Base-by-base conservation (phyloP, 2,329 filamentous ascomycete species). In the Botrytis porri region DNA sequence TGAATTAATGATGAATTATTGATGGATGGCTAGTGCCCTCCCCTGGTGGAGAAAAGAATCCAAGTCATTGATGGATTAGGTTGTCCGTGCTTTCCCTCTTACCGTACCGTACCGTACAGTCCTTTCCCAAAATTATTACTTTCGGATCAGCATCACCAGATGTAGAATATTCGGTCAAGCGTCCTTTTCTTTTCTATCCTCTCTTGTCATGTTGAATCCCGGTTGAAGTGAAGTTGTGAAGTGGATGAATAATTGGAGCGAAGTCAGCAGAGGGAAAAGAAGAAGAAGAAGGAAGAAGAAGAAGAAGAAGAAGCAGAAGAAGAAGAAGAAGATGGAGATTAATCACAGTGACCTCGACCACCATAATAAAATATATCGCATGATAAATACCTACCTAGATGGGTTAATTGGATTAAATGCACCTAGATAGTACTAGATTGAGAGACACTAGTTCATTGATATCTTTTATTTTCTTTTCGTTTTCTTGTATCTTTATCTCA, bases 1-100 rank as follows among this genome's bases (percentile, higher is more conserved):
- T n/a, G n/a, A 29, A 54, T 54, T 54, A 29, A 54, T 54, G 51
- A 54, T 54, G 51, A 29, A 54, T 54, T 29, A 12, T 45, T 70
- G 18, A 51, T 25, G 39, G 54, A 60, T 48, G 16, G 69, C 51
- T 54, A 41, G 51, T 29, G n/a, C 51, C 14, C 51, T 57, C 51
- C 51, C 51, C 51, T 57, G 51, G 54, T 70, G 57, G 57, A 61
- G 69, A 70, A 48, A 29, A 62, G 25, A 37, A 62, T 37, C 29
- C 57, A 63, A 64, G 41, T 45, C 16, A 60, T 32, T 54, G 48
- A 67, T 67, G 45, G 45, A n/a, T 65, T 25, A 18, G 22, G 16
- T 66, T 45, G n/a, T 66, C 63, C 32, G 41, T 35, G 63, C 63
- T 45, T 51, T 66, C 45, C 12, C 14, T 48, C 22, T n/a, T 45